Evolutionary conservation across 495 filamentous ascomycete genomes (phyloP), one percentile per base, ranked within the genome.

Genomic region (Parmelia sp.): DNA sequence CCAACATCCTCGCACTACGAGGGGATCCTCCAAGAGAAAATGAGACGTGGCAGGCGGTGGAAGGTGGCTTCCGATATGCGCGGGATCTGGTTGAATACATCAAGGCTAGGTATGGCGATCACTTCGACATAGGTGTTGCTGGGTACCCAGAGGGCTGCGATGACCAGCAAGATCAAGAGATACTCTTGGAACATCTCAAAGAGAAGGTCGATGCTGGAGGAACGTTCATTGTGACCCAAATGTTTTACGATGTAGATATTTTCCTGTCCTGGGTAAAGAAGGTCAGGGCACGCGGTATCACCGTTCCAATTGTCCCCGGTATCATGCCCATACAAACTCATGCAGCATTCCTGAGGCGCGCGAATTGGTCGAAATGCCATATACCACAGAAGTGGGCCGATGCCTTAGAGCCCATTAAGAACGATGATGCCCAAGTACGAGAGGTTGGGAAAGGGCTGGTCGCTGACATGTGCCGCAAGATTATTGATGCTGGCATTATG

Each of bases 251-350:
- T 73, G 91, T 86, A 33, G 93, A 99, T 69, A 92, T 90, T 70
- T 99, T 97, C 76, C 75, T 97, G 37, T 79, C 82, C 49, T 99
- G 95, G 95, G 90, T 96, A 39, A 74, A 83, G 62, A 93, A 90
- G 74, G 89, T 89, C 61, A 85, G 92, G 42, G 91, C 84, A 31
- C 85, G 83, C 71, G 95, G 95, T 27, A 92, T 99, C 72, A 86
- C 78, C 25, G 82, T 96, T 31, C 93, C 95, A 31, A 96, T 99
- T 70, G 86, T 99, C 35, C 95, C 95, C 0, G 95, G 95, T 49
- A 97, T 99, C 76, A 99, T 99, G 95, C 95, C 95, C 1, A 97
- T 99, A 61, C 90, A 91, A 65, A 97, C 95, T 12, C 91, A 97
- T 71, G 91, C 88, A 66, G 87, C 90, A 45, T 97, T 99, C 73